Evolutionary conservation across 2,329 filamentous ascomycete species (phyloP), one percentile per base, ranked within the genome.

Genomic region (Akanthomyces muscarius): DNA sequence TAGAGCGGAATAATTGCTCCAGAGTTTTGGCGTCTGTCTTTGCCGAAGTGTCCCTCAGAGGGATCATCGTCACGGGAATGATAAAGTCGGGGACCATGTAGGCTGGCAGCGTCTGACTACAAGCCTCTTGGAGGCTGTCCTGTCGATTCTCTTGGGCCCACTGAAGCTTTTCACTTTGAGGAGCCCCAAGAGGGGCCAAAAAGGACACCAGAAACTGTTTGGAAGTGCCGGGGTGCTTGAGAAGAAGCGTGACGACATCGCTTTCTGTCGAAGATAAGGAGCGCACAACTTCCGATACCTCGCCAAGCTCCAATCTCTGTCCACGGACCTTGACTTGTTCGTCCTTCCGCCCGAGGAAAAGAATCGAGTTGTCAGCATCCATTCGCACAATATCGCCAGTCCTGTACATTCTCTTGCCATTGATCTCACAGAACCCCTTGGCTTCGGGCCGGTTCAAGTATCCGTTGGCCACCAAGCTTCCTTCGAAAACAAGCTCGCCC

Each of bases 31-130:
- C 36, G 42, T 65, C 48, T 18, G 50, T 65, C 42, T 65, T 65
- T 10, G 45, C 59, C 36, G 63, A 62, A 16, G 60, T 65, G 38
- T 58, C 33, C 14, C 51, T 62, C 18, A 65, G 30, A 7, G 63
- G 63, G 18, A 65, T 45, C 6, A 51, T 38, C 23, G 63, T 62
- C 6, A 63, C 30, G 3, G 59, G 48, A n/a, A 65, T 38, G 10
- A 65, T 25, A 18, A 65, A 55, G 41, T 65, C 60, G n/a, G 63
- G 63, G 25, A 65, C 60, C 63, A 65, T 65, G 30, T 65, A 65
- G 8, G 63, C n/a, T n/a, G 60, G 63, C 21, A 65, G 60, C 1
- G 50, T 55, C 52, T 55, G 36, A 18, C 36, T 30, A 21, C 36
- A 55, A 28, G 52, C 52, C 36, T 55, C 52, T 41, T 44, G 52